A percentile compares a stretch with the other conserved stretches of the same genome.
Evolutionary conservation across 176 grass and related monocot genomes (phyloP).

Genomic region (Phoenix dactylifera): DNA sequence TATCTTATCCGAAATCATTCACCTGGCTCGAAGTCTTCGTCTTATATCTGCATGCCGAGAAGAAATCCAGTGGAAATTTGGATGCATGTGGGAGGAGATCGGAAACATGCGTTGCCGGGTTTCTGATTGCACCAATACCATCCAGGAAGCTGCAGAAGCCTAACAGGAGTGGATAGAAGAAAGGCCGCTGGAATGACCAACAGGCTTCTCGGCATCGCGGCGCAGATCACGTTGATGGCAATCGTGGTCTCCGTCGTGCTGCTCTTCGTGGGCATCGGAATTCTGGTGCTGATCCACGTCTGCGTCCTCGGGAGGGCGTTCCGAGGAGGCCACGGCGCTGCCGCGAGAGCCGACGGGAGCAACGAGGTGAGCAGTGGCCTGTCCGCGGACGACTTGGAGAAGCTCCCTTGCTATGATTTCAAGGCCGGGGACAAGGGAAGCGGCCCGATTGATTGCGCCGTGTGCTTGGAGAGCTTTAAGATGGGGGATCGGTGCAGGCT

Average conservation of each 20-base stretch:
- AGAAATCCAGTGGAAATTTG: background rate
- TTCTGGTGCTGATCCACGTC: constrained; percentile 17
- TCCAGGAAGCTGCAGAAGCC: no score
- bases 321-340: background rate
- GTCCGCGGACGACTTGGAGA: background rate
- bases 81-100: background rate
- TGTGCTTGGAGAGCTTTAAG: constrained; percentile 18
- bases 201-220: background rate
- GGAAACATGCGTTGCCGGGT: no score
- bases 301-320: constrained; percentile 14
- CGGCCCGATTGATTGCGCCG: background rate
- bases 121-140: no score
- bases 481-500: constrained; percentile 12
- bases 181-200: background rate
- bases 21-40: no score
- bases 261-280: constrained; percentile 10
- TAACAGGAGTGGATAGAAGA: background rate
- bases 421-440: background rate
- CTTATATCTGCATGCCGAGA: no score
- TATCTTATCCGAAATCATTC: no score
- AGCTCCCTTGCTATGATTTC: constrained; percentile 12
- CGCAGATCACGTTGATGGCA: constrained; percentile 14
- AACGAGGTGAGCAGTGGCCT: background rate
- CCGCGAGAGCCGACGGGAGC: background rate
- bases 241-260: constrained; percentile 18